A percentile compares a stretch with the other conserved stretches of the same genome.
Evolutionary conservation across 495 filamentous ascomycete species (phyloP).

Genomic region (Penicillium pulvis): DNA sequence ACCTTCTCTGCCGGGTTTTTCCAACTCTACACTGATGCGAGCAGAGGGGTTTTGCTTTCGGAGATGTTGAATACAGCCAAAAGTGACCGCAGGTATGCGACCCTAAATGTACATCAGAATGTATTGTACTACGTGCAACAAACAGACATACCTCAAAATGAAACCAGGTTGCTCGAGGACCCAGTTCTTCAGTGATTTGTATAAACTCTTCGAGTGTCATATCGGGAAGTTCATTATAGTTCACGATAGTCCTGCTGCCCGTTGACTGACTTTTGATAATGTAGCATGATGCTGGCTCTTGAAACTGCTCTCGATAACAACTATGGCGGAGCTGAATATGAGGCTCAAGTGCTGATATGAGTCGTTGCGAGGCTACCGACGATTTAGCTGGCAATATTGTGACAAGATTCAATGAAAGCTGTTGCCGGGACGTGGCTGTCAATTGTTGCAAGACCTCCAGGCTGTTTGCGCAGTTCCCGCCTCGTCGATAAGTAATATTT

Average conservation of each 20-base stretch:
- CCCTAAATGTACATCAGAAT: conserved; percentile 48
- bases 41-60: conserved; percentile 47
- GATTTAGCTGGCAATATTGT: conserved; percentile 44
- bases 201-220: conserved; percentile 63
- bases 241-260: conserved; percentile 68
- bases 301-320: conserved; percentile 57
- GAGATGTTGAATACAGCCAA: conserved; percentile 62
- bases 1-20: conserved; percentile 65
- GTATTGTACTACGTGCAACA: not conserved
- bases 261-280: conserved; percentile 63
- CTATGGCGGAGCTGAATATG: conserved; percentile 53
- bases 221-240: conserved; percentile 66
- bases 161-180: conserved; percentile 54
- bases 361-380: conserved; percentile 42
- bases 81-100: conserved; percentile 62
- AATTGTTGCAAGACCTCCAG: conserved; percentile 70
- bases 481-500: conserved; percentile 58
- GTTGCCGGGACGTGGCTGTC: conserved; percentile 9
- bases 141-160: conserved; percentile 67
- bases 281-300: conserved; percentile 68
- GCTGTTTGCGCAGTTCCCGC: conserved; percentile 72
- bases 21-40: conserved; percentile 67
- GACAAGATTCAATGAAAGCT: conserved; percentile 39
- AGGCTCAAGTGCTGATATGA: conserved; percentile 42
- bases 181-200: conserved; percentile 31